A percentile compares a stretch with the other conserved stretches of the same genome.
Evolutionary conservation across 2,329 filamentous ascomycete species (phyloP).

Genomic region (Neospermospora avenae): DNA sequence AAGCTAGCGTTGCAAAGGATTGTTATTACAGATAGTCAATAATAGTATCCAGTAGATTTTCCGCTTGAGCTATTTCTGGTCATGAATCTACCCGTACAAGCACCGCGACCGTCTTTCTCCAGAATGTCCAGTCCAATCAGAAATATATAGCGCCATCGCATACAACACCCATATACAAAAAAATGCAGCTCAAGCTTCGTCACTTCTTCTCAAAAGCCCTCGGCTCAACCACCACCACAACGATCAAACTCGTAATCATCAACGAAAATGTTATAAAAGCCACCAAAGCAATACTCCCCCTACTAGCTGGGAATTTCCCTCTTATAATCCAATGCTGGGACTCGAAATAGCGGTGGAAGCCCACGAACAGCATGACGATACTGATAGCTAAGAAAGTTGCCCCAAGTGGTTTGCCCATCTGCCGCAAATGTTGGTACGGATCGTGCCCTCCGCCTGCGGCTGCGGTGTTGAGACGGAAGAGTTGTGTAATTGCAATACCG

Average conservation of each 20-base stretch:
- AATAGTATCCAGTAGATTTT: not conserved
- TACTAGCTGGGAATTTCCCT: slow-evolving; percentile 76
- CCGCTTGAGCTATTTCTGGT: not conserved
- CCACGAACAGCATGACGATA: slow-evolving; percentile 71
- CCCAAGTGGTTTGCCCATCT: slow-evolving; percentile 70
- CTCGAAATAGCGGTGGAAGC: slow-evolving; percentile 76
- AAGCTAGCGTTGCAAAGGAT: not conserved
- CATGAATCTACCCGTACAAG: not conserved
- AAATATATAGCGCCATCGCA: not conserved
- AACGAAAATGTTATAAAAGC: slow-evolving; percentile 61
- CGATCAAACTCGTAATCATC: slow-evolving; percentile 57
- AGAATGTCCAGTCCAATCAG: not conserved
- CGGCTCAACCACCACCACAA: slow-evolving; percentile 55
- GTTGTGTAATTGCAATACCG: slow-evolving; percentile 78
- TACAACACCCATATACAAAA: not conserved
- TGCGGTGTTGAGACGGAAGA: slow-evolving; percentile 77
- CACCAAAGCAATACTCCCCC: slow-evolving; percentile 71
- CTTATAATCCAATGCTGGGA: slow-evolving; percentile 75
- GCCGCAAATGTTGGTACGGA: slow-evolving; percentile 46
- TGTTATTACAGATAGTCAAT: not conserved
- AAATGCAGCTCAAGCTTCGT: not conserved
- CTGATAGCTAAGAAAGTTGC: slow-evolving; percentile 73
- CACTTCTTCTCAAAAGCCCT: slow-evolving; percentile 23
- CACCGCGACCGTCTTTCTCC: not conserved
- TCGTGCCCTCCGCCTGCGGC: slow-evolving; percentile 27